Percentiles rank a stretch among this genome's conserved stretches.
Conservation (phyloP, 2,329 filamentous ascomycete species). For the Diaporthe capsici region DNA sequence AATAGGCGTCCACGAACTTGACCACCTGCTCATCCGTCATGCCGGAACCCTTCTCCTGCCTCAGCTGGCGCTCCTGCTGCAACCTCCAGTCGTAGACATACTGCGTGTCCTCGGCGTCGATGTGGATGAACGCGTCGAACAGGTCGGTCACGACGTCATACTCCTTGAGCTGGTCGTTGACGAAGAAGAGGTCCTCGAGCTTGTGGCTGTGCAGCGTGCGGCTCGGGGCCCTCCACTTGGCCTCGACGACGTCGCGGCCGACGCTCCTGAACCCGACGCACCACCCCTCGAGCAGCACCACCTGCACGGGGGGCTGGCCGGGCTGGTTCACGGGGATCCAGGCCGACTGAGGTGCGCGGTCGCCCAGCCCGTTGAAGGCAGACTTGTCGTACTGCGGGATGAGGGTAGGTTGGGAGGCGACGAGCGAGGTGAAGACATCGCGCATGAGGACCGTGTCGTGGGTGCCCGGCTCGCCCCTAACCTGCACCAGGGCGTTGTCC, state of each 20-base stretch:
- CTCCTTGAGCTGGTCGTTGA: constrained; percentile 62
- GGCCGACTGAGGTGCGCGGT: constrained; percentile 73
- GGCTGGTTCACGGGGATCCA: constrained; percentile 73
- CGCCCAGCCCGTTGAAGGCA: constrained; percentile 80
- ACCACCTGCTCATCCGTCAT: constrained; percentile 88
- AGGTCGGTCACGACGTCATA: constrained; percentile 66
- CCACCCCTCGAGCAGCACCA: constrained; percentile 92
- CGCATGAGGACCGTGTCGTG: constrained; percentile 80
- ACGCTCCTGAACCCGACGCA: constrained; percentile 86
- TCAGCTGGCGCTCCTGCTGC: constrained; percentile 82
- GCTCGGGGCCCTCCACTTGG: constrained; percentile 65
- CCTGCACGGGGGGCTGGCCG: constrained; percentile 64
- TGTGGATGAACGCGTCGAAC: constrained; percentile 69
- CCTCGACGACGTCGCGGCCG: constrained; percentile 61
- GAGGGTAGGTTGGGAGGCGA: constrained; percentile 64
- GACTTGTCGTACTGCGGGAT: constrained; percentile 90
- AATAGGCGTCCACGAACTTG: constrained; percentile 79
- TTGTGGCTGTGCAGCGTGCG: constrained; percentile 64
- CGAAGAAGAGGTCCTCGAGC: constrained; percentile 63
- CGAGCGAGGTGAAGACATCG: constrained; percentile 72
- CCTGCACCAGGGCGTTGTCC: constrained; percentile 81
- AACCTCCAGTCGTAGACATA: constrained; percentile 89
- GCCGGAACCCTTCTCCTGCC: constrained; percentile 75
- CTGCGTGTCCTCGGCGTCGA: constrained; percentile 78
- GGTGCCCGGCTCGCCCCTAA: constrained; percentile 86